Conservation (phyloP, 1,284 basidiomycete genomes). For the Pyrrhoderma lamaoense region DNA sequence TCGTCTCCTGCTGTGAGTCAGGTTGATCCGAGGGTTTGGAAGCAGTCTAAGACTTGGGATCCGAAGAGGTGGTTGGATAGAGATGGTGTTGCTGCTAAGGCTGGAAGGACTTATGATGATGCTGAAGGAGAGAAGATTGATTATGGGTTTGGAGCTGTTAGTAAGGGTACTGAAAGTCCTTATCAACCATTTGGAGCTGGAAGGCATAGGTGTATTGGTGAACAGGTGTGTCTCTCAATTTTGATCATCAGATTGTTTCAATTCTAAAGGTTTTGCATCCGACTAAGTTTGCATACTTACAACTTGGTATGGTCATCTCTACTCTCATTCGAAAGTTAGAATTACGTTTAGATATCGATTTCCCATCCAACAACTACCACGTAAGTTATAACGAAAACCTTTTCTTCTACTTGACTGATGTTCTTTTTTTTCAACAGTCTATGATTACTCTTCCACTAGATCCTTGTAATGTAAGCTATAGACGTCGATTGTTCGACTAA, state of each 20-base stretch:
- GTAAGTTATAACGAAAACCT: conserved; percentile 39
- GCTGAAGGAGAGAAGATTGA: conserved; percentile 82
- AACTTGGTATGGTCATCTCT: conserved; percentile 79
- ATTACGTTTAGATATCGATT: conserved; percentile 54
- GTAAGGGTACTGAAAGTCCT: conserved; percentile 84
- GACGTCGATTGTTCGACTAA: conserved; percentile 27
- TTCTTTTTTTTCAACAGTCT: conserved; percentile 32
- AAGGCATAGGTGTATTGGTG: conserved; percentile 90
- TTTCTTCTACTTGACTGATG: not conserved
- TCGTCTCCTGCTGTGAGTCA: conserved; percentile 87
- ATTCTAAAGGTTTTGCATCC: conserved; percentile 13
- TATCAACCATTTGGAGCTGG: conserved; percentile 98
- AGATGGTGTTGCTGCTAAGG: conserved; percentile 67
- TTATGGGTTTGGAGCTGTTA: conserved; percentile 91
- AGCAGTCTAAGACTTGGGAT: conserved; percentile 64
- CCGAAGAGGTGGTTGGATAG: conserved; percentile 82
- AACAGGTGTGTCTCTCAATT: conserved; percentile 49
- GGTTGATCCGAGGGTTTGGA: conserved; percentile 83
- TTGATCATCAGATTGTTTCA: too few relatives aligned
- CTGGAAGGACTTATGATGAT: conserved; percentile 67
- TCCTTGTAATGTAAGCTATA: conserved; percentile 42
- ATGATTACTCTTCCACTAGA: conserved; percentile 65
- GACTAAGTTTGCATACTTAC: conserved; percentile 89
- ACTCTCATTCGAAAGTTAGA: conserved; percentile 76
- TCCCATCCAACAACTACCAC: conserved; percentile 87